Evolutionary conservation across 2,329 filamentous ascomycete genomes (phyloP).

Genomic region (Dichotomopilus funicola): DNA sequence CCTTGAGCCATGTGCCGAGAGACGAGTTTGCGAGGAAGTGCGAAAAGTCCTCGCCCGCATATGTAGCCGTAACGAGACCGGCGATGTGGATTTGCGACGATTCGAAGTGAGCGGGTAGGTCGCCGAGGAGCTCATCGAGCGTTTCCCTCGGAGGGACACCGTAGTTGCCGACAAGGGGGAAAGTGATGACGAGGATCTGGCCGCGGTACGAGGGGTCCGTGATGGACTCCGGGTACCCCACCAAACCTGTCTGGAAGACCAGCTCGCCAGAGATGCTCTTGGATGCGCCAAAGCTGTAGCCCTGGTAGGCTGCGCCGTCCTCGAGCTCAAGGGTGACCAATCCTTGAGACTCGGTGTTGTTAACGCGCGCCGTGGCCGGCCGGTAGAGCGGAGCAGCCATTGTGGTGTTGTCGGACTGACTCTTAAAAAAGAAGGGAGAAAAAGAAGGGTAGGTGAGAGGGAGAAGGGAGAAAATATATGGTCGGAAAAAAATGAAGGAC

Average conservation of each 20-base stretch:
- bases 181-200: constrained; percentile 97
- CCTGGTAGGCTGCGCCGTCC: constrained; percentile 86
- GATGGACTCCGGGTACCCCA: constrained; percentile 94
- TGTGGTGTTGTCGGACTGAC: background rate
- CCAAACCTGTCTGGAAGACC: constrained; percentile 99
- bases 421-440: background rate
- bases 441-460: background rate
- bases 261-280: constrained; percentile 95
- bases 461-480: background rate
- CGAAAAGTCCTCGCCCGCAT: constrained; percentile 91
- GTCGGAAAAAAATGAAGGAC: background rate
- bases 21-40: constrained; percentile 90
- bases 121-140: constrained; percentile 75
- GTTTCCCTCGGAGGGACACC: constrained; percentile 86
- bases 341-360: constrained; percentile 47
- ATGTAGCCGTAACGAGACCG: constrained; percentile 82
- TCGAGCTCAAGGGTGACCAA: constrained; percentile 85
- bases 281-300: constrained; percentile 91
- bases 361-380: constrained; percentile 56
- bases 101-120: constrained; percentile 90
- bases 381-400: constrained; percentile 39
- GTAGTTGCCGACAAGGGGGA: constrained; percentile 97
- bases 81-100: constrained; percentile 88
- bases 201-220: constrained; percentile 83
- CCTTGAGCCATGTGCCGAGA: constrained; percentile 89